Base-by-base conservation (phyloP, 2,329 filamentous ascomycete species). In the Ilyonectria mors-panacis region DNA sequence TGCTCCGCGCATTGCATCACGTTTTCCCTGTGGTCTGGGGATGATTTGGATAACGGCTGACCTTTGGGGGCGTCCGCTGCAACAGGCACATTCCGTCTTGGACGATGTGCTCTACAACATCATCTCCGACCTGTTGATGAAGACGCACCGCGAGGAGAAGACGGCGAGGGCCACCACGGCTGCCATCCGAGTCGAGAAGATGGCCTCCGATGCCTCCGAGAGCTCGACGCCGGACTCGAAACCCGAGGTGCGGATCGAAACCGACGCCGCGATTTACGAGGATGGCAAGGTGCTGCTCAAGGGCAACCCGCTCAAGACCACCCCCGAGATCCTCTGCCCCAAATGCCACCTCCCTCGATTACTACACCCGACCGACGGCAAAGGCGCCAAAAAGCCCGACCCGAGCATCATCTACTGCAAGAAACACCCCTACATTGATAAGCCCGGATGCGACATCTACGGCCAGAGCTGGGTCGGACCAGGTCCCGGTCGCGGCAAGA, bases 81-180 rank as follows among this genome's bases (percentile, higher is more conserved):
- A 51, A 44, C 56, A 91, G 89, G 85, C 89, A 70, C 86, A 90
- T 77, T 83, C 87, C 23, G 88, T 95, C 67, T 86, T 95, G 76
- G 91, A 94, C 76, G 92, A 95, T 77, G 82, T 92, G 63, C 84
- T 95, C 68, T 90, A 92, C 83, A 94, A 93, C 79, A 88, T 95
- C 76, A 87, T 95, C 72, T 91, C 93, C 79, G 92, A 93, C 78
- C 85, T 94, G 58, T 85, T 94, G 70, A 86, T 94, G 75, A 89
- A 93, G 78, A 90, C 89, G 45, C 93, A 95, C 79, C 92, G 91
- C 72, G 88, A 93, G 73, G 93, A 95, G 82, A 95, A 95, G 84
- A 88, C 90, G 70, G 89, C 93, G 59, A 89, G 91, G 78, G 89
- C 90, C 73, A 82, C 88, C 70, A 87, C 91, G 67, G 87, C 92